Evolutionary conservation across 805 yeast species (phyloP), one percentile per base, ranked within the genome.

Genomic region (Candida incommunis): DNA sequence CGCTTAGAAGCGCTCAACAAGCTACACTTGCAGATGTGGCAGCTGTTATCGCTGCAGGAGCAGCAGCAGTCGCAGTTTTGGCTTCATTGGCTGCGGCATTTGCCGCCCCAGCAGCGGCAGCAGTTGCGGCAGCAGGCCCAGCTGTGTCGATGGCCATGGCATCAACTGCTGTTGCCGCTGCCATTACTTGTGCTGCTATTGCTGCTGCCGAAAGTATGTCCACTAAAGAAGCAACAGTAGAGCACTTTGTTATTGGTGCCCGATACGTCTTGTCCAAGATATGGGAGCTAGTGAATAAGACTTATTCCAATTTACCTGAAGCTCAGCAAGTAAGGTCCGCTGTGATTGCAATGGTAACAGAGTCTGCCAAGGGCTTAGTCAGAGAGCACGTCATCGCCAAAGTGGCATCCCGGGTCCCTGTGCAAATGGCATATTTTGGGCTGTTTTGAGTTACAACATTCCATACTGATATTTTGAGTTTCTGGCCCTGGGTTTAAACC

Each of bases 121-220:
- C 37, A 11, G 37, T 31, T 5, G 37, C 37, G 13, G 37, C 37
- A 5, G 37, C 37, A 13, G 37, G 18, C 20, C 37, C 37, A 7
- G 37, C 37, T 18, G 20, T 31, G 13, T 31, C 37, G 20, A 7
- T 31, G 18, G 37, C 37, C 37, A 31, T 31, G 37, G 37, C 37
- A n/a, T 31, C 37, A 18, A 31, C 37, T n/a, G 37, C 37, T 7
- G 37, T 31, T 16, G 37, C 37, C 4, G 37, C 37, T 31, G 37
- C 37, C 11, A 31, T 31, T 18, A 31, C 37, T 5, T 31, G 37
- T n/a, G 37, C 37, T 9, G 37, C 37, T 5, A 5, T 31, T 7
- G 37, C 37, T 31, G 37, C 37, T 4, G 37, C 37, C 37, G 37
- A 31, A 18, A 11, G n/a, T 16, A 18, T 18, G 13, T 31, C 37